Evolutionary conservation across 345 rosid genomes (phyloP).

Genomic region (Aethionema arabicum): DNA sequence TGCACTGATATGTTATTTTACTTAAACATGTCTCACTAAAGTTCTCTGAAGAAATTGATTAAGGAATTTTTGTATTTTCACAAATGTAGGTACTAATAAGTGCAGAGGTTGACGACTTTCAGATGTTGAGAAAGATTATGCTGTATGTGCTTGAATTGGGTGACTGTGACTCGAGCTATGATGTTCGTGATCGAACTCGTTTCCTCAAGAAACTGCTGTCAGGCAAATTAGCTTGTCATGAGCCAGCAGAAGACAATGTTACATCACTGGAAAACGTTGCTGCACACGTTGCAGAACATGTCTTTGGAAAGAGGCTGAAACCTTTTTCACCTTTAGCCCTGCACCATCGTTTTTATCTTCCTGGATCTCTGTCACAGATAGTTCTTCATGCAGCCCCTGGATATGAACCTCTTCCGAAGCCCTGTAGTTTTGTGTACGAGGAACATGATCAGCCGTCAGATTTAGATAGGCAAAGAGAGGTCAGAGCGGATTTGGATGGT

Average conservation of each 20-base stretch:
- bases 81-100: slow-evolving; percentile 54
- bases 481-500: slow-evolving; percentile 31
- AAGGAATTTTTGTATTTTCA: slow-evolving; percentile 17
- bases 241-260: slow-evolving; percentile 43
- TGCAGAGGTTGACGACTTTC: slow-evolving; percentile 54
- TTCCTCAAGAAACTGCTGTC: slow-evolving; percentile 59
- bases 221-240: slow-evolving; percentile 41
- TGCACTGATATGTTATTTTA: slow-evolving; percentile 13
- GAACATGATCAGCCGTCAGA: slow-evolving; percentile 45
- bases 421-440: slow-evolving; percentile 59
- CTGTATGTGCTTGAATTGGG: slow-evolving; percentile 85
- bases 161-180: slow-evolving; percentile 76
- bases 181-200: slow-evolving; percentile 92
- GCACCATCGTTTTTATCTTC: slow-evolving; percentile 75
- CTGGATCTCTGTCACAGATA: slow-evolving; percentile 93
- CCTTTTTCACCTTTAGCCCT: slow-evolving; percentile 41
- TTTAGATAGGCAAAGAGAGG: slow-evolving; percentile 35
- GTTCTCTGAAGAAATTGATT: slow-evolving; percentile 18
- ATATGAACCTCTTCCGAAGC: slow-evolving; percentile 96
- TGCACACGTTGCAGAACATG: slow-evolving; percentile 49
- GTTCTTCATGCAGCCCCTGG: slow-evolving; percentile 99
- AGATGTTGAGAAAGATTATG: slow-evolving; percentile 48
- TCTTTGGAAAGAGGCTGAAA: slow-evolving; percentile 56
- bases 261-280: slow-evolving; percentile 41
- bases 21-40: slow-evolving; percentile 7